Percentiles rank a stretch among this genome's conserved stretches.
Conservation (phyloP, 805 yeast species). For the Candida oleophila region DNA sequence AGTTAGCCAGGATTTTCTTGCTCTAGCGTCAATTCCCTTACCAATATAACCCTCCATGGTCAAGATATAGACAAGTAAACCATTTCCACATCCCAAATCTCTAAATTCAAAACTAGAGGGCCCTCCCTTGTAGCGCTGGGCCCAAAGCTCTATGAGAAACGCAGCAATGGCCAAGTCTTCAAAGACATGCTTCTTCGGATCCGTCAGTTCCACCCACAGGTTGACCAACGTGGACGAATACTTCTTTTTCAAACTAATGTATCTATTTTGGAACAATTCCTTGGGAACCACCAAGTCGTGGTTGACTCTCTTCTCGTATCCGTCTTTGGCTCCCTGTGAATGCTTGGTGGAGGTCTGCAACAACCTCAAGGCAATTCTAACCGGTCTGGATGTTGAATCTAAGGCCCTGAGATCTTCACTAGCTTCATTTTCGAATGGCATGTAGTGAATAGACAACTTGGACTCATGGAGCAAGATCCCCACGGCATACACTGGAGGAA, state of each 20-base stretch:
- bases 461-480: conserved; percentile 57
- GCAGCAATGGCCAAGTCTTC: conserved; percentile 97
- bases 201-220: conserved; percentile 91
- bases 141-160: conserved; percentile 86
- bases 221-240: conserved; percentile 74
- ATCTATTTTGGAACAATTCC: conserved; percentile 78
- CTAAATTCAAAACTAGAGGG: conserved; percentile 60
- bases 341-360: conserved; percentile 80
- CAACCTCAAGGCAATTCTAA: conserved; percentile 79
- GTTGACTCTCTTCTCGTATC: conserved; percentile 83
- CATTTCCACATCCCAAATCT: conserved; percentile 96
- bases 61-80: conserved; percentile 74
- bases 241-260: conserved; percentile 76
- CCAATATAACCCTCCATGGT: conserved; percentile 80
- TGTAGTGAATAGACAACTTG: conserved; percentile 68
- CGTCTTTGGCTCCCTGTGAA: conserved; percentile 77
- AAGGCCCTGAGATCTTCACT: conserved; percentile 27
- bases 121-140: conserved; percentile 42
- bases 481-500: conserved; percentile 82
- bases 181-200: conserved; percentile 92
- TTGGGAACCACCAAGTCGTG: conserved; percentile 87
- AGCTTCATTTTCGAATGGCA: conserved; percentile 50
- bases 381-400: conserved; percentile 56
- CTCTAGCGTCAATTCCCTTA: conserved; percentile 84
- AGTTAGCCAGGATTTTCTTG: conserved; percentile 80